Conservation (phyloP, 2,329 filamentous ascomycete species). For the Chaetomium sp. region DNA sequence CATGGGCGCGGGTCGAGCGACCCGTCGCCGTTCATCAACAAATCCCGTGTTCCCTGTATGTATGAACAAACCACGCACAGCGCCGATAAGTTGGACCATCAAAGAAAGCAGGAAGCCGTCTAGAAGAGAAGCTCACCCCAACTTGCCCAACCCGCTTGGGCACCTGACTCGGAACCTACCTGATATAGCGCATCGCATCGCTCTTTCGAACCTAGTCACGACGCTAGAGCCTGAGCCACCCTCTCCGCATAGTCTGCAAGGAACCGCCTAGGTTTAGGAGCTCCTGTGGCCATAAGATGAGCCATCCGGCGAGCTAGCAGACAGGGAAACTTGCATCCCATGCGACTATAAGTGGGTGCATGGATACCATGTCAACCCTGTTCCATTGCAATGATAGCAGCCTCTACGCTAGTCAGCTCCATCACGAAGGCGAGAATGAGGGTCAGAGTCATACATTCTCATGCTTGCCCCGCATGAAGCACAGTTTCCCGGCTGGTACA, state of each 20-base stretch:
- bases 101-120: not conserved
- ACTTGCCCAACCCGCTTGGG: not conserved
- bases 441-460: constrained; percentile 19
- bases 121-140: not conserved
- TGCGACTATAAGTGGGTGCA: constrained; percentile 2
- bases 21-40: not conserved
- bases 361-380: not conserved
- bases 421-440: not conserved
- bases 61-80: not conserved
- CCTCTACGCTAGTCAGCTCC: constrained; percentile 12
- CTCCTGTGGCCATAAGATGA: constrained; percentile 7
- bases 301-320: not conserved
- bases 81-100: not conserved
- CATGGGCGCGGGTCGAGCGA: not conserved
- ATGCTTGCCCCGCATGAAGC: constrained; percentile 23
- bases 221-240: not conserved
- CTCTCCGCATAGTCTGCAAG: not conserved
- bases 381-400: constrained; percentile 7
- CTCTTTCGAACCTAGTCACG: not conserved
- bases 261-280: constrained; percentile 1
- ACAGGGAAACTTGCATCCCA: not conserved
- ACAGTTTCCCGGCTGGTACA: constrained; percentile 16
- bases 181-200: not conserved
- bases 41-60: not conserved
- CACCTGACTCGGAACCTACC: not conserved